Evolutionary conservation across 192 early-diverging fungal species (phyloP), one percentile per base, ranked within the genome.

Genomic region (Coemansia sp.): DNA sequence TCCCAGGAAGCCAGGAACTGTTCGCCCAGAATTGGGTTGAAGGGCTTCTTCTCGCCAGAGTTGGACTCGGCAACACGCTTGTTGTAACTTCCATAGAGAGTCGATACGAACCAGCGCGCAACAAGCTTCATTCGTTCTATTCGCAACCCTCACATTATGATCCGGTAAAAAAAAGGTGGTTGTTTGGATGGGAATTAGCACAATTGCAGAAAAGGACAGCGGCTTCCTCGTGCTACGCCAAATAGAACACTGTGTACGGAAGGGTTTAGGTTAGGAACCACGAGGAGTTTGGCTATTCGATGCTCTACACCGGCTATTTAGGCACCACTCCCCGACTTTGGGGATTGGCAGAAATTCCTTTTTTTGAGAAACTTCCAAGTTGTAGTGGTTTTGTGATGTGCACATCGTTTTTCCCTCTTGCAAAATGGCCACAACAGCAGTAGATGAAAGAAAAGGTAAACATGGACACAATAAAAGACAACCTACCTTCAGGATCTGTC

Each of bases 31-130:
- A 89, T 85, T 11, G 83, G 88, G 63, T 88, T 88, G 68, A 89
- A 92, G 11, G 92, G 92, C 66, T 88, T 91, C 69, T 92, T 92
- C 66, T 94, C 92, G 55, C 81, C 81, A 30, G 75, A 66, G 77
- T 88, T 84, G 11, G 87, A 88, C 57, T 87, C 87, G 12, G 90
- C 89, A 33, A 88, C 84, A 60, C 91, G 87, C 55, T 85, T 87
- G 55, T 89, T 84, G 75, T 89, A 92, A 26, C 88, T 90, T 46
- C 92, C 92, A 57, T 91, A 91, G 26, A 94, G 82, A 35, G 91
- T 89, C 38, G 90, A 91, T 36, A 94, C 84, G 65, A 90, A 94
- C 92, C 92, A 94, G 61, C 85, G 84, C 30, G 90, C 80, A 16
- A 88, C 87, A 36, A 84, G 86, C 74, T 89, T 73, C 72, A 92